Base-by-base conservation (phyloP, 78 protist genomes). In the slime mould (Dictyostelium discoideum) region DNA sequence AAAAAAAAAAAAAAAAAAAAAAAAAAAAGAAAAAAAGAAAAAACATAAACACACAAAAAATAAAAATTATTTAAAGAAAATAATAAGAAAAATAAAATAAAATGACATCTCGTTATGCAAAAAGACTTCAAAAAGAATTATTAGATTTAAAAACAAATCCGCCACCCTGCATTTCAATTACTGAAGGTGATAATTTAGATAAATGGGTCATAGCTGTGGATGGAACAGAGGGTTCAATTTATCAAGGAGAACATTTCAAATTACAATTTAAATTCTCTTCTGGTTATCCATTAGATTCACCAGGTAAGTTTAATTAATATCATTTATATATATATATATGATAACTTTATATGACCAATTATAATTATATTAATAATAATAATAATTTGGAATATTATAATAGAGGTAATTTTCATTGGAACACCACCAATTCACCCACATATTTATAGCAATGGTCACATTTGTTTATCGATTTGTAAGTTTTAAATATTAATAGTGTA, bases 381-480 rank as follows among this genome's bases (percentile, higher is more conserved):
- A 46, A 46, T 46, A 46, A 46, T 46, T n/a, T 42, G 69, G 16
- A 10, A 72, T 37, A 76, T 39, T 50, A 42, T 37, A 60, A 81
- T 13, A 78, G 89, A 97, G 82, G 98, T 97, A 44, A 82, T 93
- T 11, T 97, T 97, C 48, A 73, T 94, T 20, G 96, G 88, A 7
- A 22, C 22, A 7, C 54, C 84, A n/a, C 98, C 98, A 40, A 26
- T 92, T 4, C 98, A 97, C 57, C 96, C 96, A 65, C 98, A 97
- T 92, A 90, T 97, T 32, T 97, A 97, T 84, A 72, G 93, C 29
- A 97, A 97, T 85, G 98, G 98, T 42, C 98, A 97, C 69, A 97
- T 97, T 26, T 97, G 98, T 94, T 46, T 97, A 73, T 84, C 92
- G 50, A 95, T 97, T 87, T 86, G 95, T 90, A 90, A 84, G 63